Conservation (phyloP, 2,329 filamentous ascomycete species). For the Sclerotinia spermophila region DNA sequence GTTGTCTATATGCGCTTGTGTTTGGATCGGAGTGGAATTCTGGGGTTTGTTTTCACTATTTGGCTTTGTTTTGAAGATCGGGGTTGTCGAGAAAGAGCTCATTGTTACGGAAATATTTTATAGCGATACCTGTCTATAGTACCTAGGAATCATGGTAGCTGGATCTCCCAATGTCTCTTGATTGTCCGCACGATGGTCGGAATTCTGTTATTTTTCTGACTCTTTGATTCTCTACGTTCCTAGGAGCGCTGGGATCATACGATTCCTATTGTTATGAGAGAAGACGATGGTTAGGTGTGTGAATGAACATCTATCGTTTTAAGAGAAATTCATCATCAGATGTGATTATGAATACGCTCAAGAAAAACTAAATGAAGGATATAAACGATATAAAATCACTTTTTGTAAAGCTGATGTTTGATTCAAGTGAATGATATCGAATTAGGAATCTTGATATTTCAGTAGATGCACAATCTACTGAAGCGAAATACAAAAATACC, state of each 20-base stretch:
- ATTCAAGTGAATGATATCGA: accelerated
- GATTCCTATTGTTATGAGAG: too few relatives aligned
- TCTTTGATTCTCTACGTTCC: background rate
- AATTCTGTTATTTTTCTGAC: background rate
- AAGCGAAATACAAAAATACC: too few relatives aligned
- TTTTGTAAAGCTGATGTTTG: background rate
- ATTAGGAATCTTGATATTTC: too few relatives aligned
- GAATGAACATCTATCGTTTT: too few relatives aligned
- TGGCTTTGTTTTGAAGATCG: too few relatives aligned
- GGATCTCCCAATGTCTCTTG: accelerated
- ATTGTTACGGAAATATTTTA: background rate
- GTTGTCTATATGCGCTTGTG: too few relatives aligned
- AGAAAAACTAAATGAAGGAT: background rate
- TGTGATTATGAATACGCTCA: background rate
- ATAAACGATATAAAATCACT: background rate
- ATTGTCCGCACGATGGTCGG: background rate
- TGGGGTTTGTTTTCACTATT: too few relatives aligned
- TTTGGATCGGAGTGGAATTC: too few relatives aligned
- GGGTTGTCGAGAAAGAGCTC: background rate
- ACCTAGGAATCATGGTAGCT: accelerated
- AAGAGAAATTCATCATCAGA: too few relatives aligned
- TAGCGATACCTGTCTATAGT: accelerated
- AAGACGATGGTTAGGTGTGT: too few relatives aligned
- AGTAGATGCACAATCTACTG: too few relatives aligned
- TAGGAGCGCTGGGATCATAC: background rate